A percentile compares a stretch with the other conserved stretches of the same genome.
These are phyloP conservation scores for Acer saccharum DNA, from an alignment of 345 rosid genomes.

Conservation along the genomic window DNA sequence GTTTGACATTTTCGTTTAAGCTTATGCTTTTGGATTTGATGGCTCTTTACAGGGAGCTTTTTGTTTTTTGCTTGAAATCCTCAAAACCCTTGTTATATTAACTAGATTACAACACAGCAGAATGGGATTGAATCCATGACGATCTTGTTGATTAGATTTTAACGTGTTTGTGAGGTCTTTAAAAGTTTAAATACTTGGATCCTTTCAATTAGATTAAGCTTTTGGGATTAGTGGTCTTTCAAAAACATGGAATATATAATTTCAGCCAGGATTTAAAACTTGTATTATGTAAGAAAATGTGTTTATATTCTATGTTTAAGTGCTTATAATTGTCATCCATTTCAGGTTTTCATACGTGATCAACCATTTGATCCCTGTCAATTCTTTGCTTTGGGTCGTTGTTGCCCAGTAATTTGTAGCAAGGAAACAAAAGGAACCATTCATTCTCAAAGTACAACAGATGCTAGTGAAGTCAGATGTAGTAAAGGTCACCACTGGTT, in stretches of 20 bases:
- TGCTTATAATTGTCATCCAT: constrained; percentile 6
- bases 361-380: constrained; percentile 77
- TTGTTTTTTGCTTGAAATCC: not conserved
- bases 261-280: constrained; percentile 2
- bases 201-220: not conserved
- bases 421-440: constrained; percentile 40
- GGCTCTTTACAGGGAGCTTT: not conserved
- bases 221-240: not conserved
- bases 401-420: constrained; percentile 65
- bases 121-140: not conserved
- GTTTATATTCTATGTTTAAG: not conserved
- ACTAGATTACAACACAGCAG: not conserved
- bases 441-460: constrained; percentile 38
- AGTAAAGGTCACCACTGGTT: constrained; percentile 85
- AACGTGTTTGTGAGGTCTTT: not conserved
- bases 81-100: not conserved
- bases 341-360: constrained; percentile 88
- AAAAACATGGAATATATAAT: constrained; percentile 1
- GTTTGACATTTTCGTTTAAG: not conserved
- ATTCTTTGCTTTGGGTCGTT: constrained; percentile 79
- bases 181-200: not conserved
- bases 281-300: not conserved
- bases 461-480: constrained; percentile 60
- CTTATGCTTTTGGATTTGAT: not conserved
- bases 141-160: not conserved